These are phyloP conservation scores for Mycena amicta DNA, from an alignment of 768 basidiomycete species.

Conservation along the genomic window DNA sequence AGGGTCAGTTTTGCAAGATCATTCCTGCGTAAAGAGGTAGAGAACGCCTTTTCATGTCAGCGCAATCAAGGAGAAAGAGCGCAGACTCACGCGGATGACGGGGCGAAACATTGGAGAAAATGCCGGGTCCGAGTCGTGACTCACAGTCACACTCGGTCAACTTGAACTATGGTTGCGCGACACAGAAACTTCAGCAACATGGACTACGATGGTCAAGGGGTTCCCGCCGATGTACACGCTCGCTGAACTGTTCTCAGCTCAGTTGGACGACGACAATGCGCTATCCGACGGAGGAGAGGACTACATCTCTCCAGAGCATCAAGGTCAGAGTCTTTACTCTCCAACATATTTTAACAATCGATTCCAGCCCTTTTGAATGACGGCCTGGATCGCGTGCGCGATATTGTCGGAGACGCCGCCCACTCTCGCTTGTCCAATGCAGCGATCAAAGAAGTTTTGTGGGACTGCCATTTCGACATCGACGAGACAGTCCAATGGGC, in stretches of 20 bases:
- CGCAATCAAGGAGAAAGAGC: neutral
- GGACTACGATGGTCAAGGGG: slow-evolving; percentile 64
- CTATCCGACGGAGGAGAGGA: slow-evolving; percentile 79
- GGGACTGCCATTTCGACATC: slow-evolving; percentile 87
- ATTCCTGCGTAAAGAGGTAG: slow-evolving; percentile 53
- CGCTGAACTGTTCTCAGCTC: slow-evolving; percentile 52
- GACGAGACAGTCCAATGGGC: slow-evolving; percentile 77
- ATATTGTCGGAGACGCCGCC: slow-evolving; percentile 66
- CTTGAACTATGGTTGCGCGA: slow-evolving; percentile 78
- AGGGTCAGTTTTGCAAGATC: slow-evolving; percentile 80
- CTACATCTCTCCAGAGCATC: slow-evolving; percentile 80
- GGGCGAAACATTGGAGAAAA: slow-evolving; percentile 27
- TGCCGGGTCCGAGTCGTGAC: neutral
- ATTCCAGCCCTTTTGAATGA: slow-evolving; percentile 64
- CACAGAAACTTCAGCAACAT: slow-evolving; percentile 89
- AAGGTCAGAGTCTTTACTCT: slow-evolving; percentile 49
- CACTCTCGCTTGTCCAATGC: slow-evolving; percentile 71
- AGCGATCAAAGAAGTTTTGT: slow-evolving; percentile 77
- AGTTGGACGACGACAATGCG: slow-evolving; percentile 83
- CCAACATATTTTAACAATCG: slow-evolving; percentile 20
- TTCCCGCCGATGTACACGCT: neutral
- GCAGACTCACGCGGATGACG: slow-evolving; percentile 5
- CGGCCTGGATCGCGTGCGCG: slow-evolving; percentile 68
- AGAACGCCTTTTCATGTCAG: slow-evolving; percentile 56
- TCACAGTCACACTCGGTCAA: neutral